Evolutionary conservation across 2,329 filamentous ascomycete genomes (phyloP).

Genomic region (Trichoderma atroviride): DNA sequence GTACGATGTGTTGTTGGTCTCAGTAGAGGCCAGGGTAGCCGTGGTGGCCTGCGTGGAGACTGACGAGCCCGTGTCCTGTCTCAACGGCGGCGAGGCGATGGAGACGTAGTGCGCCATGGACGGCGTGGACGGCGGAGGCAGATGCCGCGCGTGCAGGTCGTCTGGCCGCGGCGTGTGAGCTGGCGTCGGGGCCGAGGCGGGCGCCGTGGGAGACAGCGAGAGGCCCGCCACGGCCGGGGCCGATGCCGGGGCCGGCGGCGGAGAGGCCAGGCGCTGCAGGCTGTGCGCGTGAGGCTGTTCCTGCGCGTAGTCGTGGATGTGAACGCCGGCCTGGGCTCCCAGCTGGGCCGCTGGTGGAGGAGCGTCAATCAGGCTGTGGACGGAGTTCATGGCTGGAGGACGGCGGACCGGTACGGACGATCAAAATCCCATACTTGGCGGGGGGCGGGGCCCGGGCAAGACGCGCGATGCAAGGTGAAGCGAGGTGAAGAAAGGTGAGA

Average conservation of each 20-base stretch:
- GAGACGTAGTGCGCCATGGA: slow-evolving; percentile 31
- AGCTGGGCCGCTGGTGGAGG: slow-evolving; percentile 27
- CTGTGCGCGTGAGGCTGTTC: slow-evolving; percentile 18
- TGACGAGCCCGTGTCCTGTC: slow-evolving; percentile 57
- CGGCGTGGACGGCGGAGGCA: slow-evolving; percentile 27
- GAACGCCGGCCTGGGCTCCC: slow-evolving; percentile 19
- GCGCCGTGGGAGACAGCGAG: slow-evolving; percentile 27
- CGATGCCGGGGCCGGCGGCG: slow-evolving; percentile 19
- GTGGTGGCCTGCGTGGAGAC: slow-evolving; percentile 55
- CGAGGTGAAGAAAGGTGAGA: slow-evolving; percentile 27
- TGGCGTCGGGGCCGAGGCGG: slow-evolving; percentile 26
- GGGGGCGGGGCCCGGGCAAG: slow-evolving; percentile 26
- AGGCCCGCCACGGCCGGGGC: slow-evolving; percentile 24
- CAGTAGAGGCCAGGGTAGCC: slow-evolving; percentile 47
- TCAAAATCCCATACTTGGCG: slow-evolving; percentile 28
- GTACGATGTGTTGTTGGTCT: slow-evolving; percentile 55
- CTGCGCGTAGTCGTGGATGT: slow-evolving; percentile 24
- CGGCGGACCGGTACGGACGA: slow-evolving; percentile 26
- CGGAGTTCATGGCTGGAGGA: slow-evolving; percentile 43
- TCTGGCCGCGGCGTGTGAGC: slow-evolving; percentile 27
- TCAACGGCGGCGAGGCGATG: slow-evolving; percentile 39
- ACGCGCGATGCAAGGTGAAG: slow-evolving; percentile 20
- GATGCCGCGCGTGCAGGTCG: slow-evolving; percentile 22
- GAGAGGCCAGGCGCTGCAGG: slow-evolving; percentile 22
- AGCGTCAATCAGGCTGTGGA: slow-evolving; percentile 43